Conservation (phyloP, 2,329 filamentous ascomycete species). For the Colletotrichum sansevieriae region DNA sequence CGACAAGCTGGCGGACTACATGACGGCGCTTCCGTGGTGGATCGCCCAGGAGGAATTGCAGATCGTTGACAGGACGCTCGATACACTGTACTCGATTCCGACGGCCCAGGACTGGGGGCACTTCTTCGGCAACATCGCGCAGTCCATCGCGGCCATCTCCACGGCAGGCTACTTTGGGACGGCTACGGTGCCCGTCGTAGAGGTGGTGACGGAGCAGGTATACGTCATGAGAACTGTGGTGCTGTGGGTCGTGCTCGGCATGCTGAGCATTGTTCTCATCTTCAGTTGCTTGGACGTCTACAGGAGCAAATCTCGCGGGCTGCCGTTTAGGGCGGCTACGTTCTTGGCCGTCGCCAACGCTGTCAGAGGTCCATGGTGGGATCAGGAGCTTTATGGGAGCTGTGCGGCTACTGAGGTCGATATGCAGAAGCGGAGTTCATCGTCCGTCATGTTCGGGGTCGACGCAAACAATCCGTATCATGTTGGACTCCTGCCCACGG, state of each 20-base stretch:
- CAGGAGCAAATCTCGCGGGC: conserved; percentile 24
- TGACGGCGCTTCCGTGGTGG: no score
- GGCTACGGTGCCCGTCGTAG: no score
- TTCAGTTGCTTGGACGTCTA: conserved; percentile 27
- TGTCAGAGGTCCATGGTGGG: conserved; percentile 28
- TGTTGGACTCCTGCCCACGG: conserved; percentile 6
- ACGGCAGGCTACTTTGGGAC: no score
- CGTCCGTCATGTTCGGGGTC: conserved; percentile 16
- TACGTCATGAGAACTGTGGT: conserved; percentile 6
- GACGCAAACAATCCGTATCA: conserved; percentile 15
- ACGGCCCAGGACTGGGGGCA: no score
- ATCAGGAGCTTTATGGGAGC: conserved; percentile 21
- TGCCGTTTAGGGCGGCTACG: conserved; percentile 19
- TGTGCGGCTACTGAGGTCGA: conserved; percentile 18
- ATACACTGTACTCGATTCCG: no score
- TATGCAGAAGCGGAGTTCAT: conserved; percentile 20
- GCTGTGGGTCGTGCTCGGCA: conserved; percentile 18
- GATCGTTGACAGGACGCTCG: no score
- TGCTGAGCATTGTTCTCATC: conserved; percentile 2
- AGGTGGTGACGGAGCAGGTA: no score
- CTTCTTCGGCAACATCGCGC: no score
- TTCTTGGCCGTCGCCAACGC: conserved; percentile 31
- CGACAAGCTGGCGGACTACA: no score
- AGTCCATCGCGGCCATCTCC: no score
- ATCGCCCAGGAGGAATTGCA: no score